Percentiles rank a stretch among this genome's conserved stretches.
Evolutionary conservation across 352 stramenopile genomes (phyloP).

Genomic region (Lagenidium sp.): DNA sequence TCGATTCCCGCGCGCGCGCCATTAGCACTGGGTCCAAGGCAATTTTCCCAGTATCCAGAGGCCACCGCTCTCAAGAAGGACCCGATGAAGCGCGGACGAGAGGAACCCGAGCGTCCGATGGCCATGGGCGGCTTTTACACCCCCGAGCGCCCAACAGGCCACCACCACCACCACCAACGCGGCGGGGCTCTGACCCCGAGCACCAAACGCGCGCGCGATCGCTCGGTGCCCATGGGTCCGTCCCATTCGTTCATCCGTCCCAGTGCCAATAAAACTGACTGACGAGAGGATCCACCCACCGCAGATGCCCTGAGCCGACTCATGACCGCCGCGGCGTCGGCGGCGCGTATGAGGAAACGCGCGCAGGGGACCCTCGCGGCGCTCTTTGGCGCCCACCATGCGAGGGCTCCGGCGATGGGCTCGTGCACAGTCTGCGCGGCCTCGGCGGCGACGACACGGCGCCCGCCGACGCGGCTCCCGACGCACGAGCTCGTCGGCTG

Average conservation of each 20-base stretch:
- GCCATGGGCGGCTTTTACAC: no score
- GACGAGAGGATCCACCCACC: neutral
- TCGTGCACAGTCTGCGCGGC: constrained; percentile 33
- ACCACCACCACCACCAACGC: no score
- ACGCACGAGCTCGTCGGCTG: constrained; percentile 22
- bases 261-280: no score
- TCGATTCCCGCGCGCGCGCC: no score
- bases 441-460: constrained; percentile 4
- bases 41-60: no score
- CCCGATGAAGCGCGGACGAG: no score
- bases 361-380: constrained; percentile 24
- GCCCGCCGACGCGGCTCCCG: constrained; percentile 5
- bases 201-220: constrained; percentile 59
- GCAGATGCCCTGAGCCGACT: constrained; percentile 66
- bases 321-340: constrained; percentile 66
- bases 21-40: no score
- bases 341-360: constrained; percentile 59
- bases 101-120: no score
- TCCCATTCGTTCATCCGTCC: no score
- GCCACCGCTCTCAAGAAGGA: no score
- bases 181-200: no score
- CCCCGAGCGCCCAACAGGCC: no score
- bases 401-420: neutral
- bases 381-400: constrained; percentile 16
- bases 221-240: constrained; percentile 56